phyloP scores from a whole-genome alignment of 2,329 filamentous ascomycete species.

The Graphilbum ipis-grandicollis region DNA sequence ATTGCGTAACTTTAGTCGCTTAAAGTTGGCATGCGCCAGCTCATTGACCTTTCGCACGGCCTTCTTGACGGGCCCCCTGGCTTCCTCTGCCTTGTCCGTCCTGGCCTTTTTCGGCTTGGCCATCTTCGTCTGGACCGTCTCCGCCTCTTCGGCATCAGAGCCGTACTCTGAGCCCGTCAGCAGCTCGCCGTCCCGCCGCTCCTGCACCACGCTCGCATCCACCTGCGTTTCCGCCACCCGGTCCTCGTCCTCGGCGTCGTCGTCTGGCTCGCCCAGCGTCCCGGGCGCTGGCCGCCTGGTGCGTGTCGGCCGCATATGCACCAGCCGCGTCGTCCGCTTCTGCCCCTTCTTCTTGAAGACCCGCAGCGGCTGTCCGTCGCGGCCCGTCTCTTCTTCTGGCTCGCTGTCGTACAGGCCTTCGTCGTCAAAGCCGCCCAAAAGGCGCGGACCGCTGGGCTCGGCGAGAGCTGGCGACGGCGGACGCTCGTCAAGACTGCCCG shows the following conservation, averaged over 20 bases:
- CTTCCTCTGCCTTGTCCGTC: not conserved
- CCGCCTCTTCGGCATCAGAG: slow-evolving; percentile 17
- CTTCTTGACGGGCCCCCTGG: slow-evolving; percentile 21
- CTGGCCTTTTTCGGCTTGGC: slow-evolving; percentile 13
- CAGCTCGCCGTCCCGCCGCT: slow-evolving; percentile 11
- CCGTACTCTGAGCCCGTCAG: slow-evolving; percentile 21
- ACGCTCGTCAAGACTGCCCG: no score
- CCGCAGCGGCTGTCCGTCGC: slow-evolving; percentile 40
- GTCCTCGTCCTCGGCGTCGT: slow-evolving; percentile 21
- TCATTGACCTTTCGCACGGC: slow-evolving; percentile 43
- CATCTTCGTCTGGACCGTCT: slow-evolving; percentile 11
- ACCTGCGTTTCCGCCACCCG: slow-evolving; percentile 22
- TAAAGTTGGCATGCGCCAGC: slow-evolving; percentile 49
- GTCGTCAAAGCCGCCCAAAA: slow-evolving; percentile 47
- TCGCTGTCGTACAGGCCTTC: slow-evolving; percentile 39
- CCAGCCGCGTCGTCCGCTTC: slow-evolving; percentile 57
- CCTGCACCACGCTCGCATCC: slow-evolving; percentile 9
- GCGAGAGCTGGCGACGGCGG: not conserved
- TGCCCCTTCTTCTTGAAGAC: slow-evolving; percentile 71
- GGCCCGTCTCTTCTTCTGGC: slow-evolving; percentile 26
- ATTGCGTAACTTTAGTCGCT: slow-evolving; percentile 45
- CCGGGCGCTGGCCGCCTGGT: slow-evolving; percentile 26
- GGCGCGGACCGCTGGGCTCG: slow-evolving; percentile 14
- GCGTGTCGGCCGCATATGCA: slow-evolving; percentile 42
- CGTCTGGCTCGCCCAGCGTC: slow-evolving; percentile 14